A percentile compares a stretch with the other conserved stretches of the same genome.
These are phyloP conservation scores for Camelina laxa DNA, from an alignment of 345 rosid genomes.

Conservation along the genomic window DNA sequence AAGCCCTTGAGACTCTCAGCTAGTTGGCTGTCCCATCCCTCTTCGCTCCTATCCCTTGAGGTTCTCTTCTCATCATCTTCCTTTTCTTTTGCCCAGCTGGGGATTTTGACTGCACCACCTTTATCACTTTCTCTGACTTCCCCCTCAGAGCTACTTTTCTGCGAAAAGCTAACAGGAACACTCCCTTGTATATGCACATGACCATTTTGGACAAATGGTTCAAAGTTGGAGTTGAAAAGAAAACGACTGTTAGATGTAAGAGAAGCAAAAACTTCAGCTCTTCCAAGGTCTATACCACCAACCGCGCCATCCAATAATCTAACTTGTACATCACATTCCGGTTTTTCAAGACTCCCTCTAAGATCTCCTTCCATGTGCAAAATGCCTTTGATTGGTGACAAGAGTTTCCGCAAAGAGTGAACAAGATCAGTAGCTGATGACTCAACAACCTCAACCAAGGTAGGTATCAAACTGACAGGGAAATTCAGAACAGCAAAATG, in stretches of 20 bases:
- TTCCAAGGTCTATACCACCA: conserved; percentile 95
- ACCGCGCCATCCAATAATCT: conserved; percentile 93
- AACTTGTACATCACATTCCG: conserved; percentile 97
- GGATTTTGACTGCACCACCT: conserved; percentile 58
- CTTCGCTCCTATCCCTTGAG: conserved; percentile 79
- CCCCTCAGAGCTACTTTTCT: conserved; percentile 61
- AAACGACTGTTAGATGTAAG: conserved; percentile 88
- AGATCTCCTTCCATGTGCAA: conserved; percentile 99
- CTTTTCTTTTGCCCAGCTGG: conserved; percentile 82
- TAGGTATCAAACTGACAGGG: conserved; percentile 93
- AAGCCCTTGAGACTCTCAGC: conserved; percentile 90
- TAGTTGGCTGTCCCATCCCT: conserved; percentile 81
- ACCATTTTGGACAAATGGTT: conserved; percentile 89
- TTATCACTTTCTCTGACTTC: conserved; percentile 65
- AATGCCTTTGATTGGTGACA: conserved; percentile 90
- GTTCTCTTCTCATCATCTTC: conserved; percentile 65
- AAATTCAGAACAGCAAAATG: conserved; percentile 97
- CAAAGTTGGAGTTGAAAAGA: conserved; percentile 92
- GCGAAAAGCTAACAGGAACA: conserved; percentile 80
- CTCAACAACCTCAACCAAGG: conserved; percentile 87
- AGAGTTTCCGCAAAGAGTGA: conserved; percentile 80
- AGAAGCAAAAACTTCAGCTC: conserved; percentile 96
- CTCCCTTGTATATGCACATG: conserved; percentile 97
- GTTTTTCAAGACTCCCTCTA: conserved; percentile 91
- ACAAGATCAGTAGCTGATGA: conserved; percentile 82